A percentile compares a stretch with the other conserved stretches of the same genome.
phyloP scores from a whole-genome alignment of 2,329 filamentous ascomycete species.

The Phoma sp. region DNA sequence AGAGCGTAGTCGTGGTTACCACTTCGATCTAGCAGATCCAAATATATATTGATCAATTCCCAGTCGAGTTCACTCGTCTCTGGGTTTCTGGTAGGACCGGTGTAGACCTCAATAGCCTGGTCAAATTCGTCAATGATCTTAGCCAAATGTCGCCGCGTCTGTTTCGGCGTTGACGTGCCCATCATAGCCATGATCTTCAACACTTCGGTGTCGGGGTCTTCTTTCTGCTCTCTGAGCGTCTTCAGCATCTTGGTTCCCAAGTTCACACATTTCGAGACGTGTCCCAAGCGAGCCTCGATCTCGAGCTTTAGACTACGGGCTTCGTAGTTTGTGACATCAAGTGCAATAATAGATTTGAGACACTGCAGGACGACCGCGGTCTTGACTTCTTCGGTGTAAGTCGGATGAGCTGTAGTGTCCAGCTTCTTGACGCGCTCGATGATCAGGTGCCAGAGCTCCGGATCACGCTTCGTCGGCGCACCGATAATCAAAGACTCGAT shows the following conservation, averaged over 20 bases:
- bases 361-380: constrained; percentile 39
- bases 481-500: constrained; percentile 63
- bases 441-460: constrained; percentile 63
- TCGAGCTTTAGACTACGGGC: constrained; percentile 62
- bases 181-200: constrained; percentile 63
- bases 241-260: constrained; percentile 61
- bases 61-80: constrained; percentile 64
- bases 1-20: constrained; percentile 71
- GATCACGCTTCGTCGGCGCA: constrained; percentile 63
- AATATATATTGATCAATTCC: constrained; percentile 84
- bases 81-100: constrained; percentile 49
- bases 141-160: constrained; percentile 53
- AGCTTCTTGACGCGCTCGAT: constrained; percentile 60
- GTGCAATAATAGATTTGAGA: constrained; percentile 56
- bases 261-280: constrained; percentile 39
- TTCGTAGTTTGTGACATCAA: constrained; percentile 59
- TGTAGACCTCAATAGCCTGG: constrained; percentile 56
- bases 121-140: constrained; percentile 60
- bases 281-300: constrained; percentile 57
- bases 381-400: constrained; percentile 36
- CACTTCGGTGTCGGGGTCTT: constrained; percentile 55
- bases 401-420: constrained; percentile 43
- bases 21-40: constrained; percentile 75
- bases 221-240: constrained; percentile 53
- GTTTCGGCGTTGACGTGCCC: constrained; percentile 58